Base-by-base conservation (phyloP, 805 yeast genomes). In the Blastobotrys chiropterorum region DNA sequence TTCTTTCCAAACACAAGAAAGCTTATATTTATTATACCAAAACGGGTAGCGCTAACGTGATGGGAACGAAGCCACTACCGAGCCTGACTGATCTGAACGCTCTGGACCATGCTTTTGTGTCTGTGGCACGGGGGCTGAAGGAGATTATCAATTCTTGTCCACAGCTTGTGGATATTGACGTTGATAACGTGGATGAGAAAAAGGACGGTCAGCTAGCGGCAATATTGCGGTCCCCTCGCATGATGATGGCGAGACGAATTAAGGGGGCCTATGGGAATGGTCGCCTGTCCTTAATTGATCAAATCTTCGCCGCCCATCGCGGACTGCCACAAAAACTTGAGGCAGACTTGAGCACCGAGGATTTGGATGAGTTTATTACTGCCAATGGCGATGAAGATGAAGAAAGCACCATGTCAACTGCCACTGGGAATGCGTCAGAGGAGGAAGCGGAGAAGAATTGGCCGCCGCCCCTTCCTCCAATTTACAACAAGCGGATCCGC, bases 391-490 rank as follows among this genome's bases (percentile, higher is more conserved):
- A 19, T 38, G 17, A n/a, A 22, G 26, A 15, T 15, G 16, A 19
- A 6, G 17, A n/a, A 22, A 15, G 11, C 39, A 26, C 14, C 38
- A 22, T 6, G 15, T n/a, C 47, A 15, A 3, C 38, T 17, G 19
- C 44, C 5, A 11, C 38, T 21, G 15, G 34, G 7, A 6, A 34
- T 13, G 26, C 19, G 26, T 16, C 14, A 19, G 48, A 39, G 21
- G 19, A 8, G 49, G 58, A 38, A 50, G 50, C 15, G 47, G 46
- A 45, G 42, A 49, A 56, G 30, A 51, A 50, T 31, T 80, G 78
- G 72, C 81, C 85, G 0, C 97, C 97, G 1, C 73, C 72, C 8
- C 67, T 90, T 15, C 97, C 97, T 0, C 67, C 66, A 30, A 86
- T 92, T 41, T 66, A 73, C 4, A 78, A 84, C 61, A 77, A 78